Percentiles rank a stretch among this genome's conserved stretches.
These are phyloP conservation scores for Acanthamoeba royreba DNA, from an alignment of 208 protist species.

Conservation along the genomic window DNA sequence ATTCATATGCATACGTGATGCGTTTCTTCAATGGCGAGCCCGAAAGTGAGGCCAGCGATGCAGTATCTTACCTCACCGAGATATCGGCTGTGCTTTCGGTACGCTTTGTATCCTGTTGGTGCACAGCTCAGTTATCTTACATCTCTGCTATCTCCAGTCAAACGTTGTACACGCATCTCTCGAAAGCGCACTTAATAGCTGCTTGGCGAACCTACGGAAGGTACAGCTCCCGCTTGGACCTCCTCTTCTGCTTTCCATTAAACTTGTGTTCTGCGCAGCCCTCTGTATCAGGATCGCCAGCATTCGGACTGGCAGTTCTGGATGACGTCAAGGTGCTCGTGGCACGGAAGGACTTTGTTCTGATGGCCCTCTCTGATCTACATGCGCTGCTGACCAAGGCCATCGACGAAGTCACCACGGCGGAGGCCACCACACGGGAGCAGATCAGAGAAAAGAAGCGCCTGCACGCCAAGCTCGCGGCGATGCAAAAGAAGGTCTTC, in stretches of 20 bases:
- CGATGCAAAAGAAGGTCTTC: neutral
- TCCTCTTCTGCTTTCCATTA: neutral
- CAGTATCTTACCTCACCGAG: neutral
- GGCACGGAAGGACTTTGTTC: neutral
- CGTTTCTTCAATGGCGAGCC: neutral
- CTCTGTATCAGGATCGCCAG: neutral
- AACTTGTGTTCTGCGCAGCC: no score
- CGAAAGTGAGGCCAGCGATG: neutral
- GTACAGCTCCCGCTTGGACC: neutral
- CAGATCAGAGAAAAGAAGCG: neutral
- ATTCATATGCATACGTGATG: neutral
- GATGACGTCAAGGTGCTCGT: neutral
- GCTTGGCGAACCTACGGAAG: neutral
- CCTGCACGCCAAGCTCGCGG: neutral
- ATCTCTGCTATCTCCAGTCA: neutral
- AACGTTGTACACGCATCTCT: neutral
- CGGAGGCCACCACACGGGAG: neutral
- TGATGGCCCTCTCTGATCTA: constrained; percentile 2
- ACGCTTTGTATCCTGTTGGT: neutral
- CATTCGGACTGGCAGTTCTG: neutral
- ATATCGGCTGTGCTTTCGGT: neutral
- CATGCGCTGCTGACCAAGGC: neutral
- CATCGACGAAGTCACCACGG: neutral
- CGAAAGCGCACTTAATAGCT: neutral
- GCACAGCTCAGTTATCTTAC: neutral